Conservation (phyloP, 2,329 filamentous ascomycete species). For the Claviceps sp. region DNA sequence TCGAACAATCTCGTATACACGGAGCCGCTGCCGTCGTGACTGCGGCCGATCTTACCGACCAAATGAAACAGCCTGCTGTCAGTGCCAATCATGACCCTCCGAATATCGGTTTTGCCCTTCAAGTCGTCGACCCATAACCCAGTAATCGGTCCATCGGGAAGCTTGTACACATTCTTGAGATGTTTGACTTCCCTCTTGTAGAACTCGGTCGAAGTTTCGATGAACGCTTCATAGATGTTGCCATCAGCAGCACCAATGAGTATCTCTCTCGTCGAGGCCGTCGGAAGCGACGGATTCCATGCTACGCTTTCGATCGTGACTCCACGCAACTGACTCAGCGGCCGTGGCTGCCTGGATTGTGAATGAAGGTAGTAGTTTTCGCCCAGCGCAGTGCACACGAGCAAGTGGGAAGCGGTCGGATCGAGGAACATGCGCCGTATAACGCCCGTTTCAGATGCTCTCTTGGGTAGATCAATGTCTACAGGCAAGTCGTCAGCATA, state of each 20-base stretch:
- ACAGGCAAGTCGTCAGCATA: slow-evolving; percentile 4
- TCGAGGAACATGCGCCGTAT: slow-evolving; percentile 97
- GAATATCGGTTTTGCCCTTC: slow-evolving; percentile 51
- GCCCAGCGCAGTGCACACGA: slow-evolving; percentile 79
- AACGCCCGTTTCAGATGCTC: slow-evolving; percentile 76
- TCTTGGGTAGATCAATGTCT: slow-evolving; percentile 97
- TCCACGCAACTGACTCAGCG: slow-evolving; percentile 68
- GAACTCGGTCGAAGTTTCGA: slow-evolving; percentile 89
- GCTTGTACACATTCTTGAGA: slow-evolving; percentile 68
- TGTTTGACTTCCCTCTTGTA: slow-evolving; percentile 93
- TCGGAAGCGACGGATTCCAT: slow-evolving; percentile 89
- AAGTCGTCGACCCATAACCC: slow-evolving; percentile 76
- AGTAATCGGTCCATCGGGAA: slow-evolving; percentile 69
- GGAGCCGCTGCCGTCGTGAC: slow-evolving; percentile 68
- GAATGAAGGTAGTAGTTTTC: slow-evolving; percentile 98
- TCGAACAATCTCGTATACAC: slow-evolving; percentile 86
- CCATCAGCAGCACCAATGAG: slow-evolving; percentile 85
- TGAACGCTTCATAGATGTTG: slow-evolving; percentile 86
- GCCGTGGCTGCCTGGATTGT: slow-evolving; percentile 77
- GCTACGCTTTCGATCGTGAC: slow-evolving; percentile 81
- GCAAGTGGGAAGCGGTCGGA: slow-evolving; percentile 84
- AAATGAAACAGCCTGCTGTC: slow-evolving; percentile 69
- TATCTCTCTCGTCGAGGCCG: slow-evolving; percentile 88
- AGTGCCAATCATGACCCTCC: slow-evolving; percentile 70
- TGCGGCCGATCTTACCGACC: slow-evolving; percentile 59